phyloP scores from a whole-genome alignment of 2,329 filamentous ascomycete genomes.

The Alternaria atra region DNA sequence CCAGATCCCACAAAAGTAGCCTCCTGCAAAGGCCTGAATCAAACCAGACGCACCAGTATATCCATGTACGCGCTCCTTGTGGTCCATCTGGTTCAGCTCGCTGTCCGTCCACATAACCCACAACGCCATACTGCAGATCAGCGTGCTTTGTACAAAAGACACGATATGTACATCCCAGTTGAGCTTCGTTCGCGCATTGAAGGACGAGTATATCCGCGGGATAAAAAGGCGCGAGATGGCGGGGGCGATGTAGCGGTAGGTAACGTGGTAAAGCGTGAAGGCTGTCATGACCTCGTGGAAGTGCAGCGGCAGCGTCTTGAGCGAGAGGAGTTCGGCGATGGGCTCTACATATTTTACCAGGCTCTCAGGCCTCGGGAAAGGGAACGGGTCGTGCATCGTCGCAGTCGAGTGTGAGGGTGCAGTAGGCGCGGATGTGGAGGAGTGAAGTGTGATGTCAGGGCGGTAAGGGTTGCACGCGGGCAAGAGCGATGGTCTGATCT shows the following conservation, averaged over 20 bases:
- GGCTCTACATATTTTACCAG: slow-evolving; percentile 67
- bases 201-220: slow-evolving; percentile 68
- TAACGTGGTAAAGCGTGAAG: slow-evolving; percentile 72
- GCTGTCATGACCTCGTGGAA: slow-evolving; percentile 78
- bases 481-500: slow-evolving; percentile 8
- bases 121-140: slow-evolving; percentile 77
- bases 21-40: slow-evolving; percentile 78
- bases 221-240: slow-evolving; percentile 69
- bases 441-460: slow-evolving; percentile 15
- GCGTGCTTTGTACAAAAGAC: slow-evolving; percentile 77
- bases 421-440: slow-evolving; percentile 13
- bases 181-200: slow-evolving; percentile 70
- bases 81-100: slow-evolving; percentile 72
- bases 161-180: slow-evolving; percentile 91
- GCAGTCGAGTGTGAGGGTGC: slow-evolving; percentile 17
- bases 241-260: slow-evolving; percentile 74
- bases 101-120: slow-evolving; percentile 74
- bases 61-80: slow-evolving; percentile 76
- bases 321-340: slow-evolving; percentile 67
- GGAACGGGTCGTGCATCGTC: slow-evolving; percentile 78
- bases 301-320: slow-evolving; percentile 76
- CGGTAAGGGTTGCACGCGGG: slow-evolving; percentile 11
- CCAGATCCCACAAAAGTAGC: slow-evolving; percentile 88
- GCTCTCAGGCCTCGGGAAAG: slow-evolving; percentile 65
- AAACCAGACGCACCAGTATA: slow-evolving; percentile 77